Evolutionary conservation across 257 asterid genomes (phyloP), one percentile per base, ranked within the genome.

Genomic region (Phtheirospermum japonicum): DNA sequence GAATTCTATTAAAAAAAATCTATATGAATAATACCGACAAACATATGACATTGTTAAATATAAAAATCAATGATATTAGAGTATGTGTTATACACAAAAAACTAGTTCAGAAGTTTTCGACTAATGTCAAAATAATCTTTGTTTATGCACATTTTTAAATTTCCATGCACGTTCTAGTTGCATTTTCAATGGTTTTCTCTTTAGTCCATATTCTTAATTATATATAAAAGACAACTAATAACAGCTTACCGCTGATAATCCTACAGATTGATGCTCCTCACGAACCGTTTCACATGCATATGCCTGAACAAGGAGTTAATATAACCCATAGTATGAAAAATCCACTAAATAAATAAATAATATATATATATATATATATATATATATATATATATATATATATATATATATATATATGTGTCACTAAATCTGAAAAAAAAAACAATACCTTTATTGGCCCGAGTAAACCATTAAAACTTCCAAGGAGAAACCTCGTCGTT

Each of bases 211-310:
- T n/a, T n/a, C n/a, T n/a, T n/a, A n/a, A n/a, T n/a, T n/a, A n/a
- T n/a, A n/a, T n/a, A n/a, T n/a, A 58, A 3, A 68, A 61, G 33
- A 65, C 31, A 61, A 43, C 12, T 33, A 67, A 13, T 3, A 63
- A 52, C 10, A 57, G 61, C 92, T 84, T 76, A 89, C 97, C 33
- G 86, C 90, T 0, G 97, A 82, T 64, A 89, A 74, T 45, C 76
- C 95, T 36, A 77, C 13, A 36, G 94, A 79, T 48, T 86, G 94
- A 75, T 89, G 62, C 61, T 89, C 95, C 19, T 82, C 88, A 36
- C 95, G 91, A 72, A 84, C 88, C 31, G 70, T 51, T 79, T 89
- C 97, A 65, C 85, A 79, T 4, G 94, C 97, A 79, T 89, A 89
- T 14, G 97, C 95, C 97, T 89, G 92, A 54, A 14, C 49, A 75